Evolutionary conservation across 257 asterid species (phyloP), one percentile per base, ranked within the genome.

Genomic region (Primulina eburnea): DNA sequence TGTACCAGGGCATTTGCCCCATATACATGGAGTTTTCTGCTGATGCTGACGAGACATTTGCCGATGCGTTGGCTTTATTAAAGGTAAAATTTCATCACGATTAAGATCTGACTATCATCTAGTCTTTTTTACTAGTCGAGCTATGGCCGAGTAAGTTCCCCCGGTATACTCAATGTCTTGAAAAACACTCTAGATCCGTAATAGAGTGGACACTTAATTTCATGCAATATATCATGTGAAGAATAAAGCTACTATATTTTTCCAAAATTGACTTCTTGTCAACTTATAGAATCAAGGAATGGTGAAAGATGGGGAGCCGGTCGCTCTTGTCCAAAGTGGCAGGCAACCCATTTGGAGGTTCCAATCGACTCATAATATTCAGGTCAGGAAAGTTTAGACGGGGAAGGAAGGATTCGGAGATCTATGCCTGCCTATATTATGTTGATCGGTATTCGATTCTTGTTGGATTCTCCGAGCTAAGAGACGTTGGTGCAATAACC

Each of bases 311-410:
- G 97, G 97, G 6, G 97, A 93, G 77, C 88, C 87, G 70, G 92
- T 93, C 52, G 97, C 99, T 58, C 97, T 93, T 61, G 95, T 93
- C 65, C 97, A 93, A 84, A 90, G 97, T 40, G 99, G 99, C 56
- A 82, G 76, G 60, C 96, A 93, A 65, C 98, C 86, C 1, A 84
- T 84, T 50, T 82, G 89, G 97, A 82, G 94, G 75, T 85, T 80
- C 80, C 90, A 90, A 50, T 89, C 96, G 38, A 93, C 97, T 18
- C 98, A 93, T 77, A 90, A 87, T 75, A 93, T 90, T 78, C 99
- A 90, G 84, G 92, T 93, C 77, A 82, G 97, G 75, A 81, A 81
- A 82, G 96, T 90, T 38, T 90, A 84, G 84, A 71, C 59, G 71
- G 60, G 52, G n/a, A 61, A 35, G 62, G 30, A 61, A 35, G 62